Conservation (phyloP, 148 eudicot genomes). For the Persicaria maculosa region DNA sequence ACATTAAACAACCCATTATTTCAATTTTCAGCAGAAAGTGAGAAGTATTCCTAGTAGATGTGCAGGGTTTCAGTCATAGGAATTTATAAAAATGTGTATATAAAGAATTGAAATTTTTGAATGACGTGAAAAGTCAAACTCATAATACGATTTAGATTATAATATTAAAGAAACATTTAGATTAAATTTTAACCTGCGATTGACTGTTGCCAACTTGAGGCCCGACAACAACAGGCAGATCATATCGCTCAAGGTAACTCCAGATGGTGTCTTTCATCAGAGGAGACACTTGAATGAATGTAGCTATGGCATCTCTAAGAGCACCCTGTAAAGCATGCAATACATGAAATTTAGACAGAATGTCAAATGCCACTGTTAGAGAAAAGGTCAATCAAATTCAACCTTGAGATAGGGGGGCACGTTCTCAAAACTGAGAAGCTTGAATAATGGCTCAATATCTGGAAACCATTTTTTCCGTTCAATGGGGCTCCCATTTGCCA, state of each 20-base stretch:
- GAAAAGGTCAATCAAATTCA: conserved; percentile 2
- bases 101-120: not conserved
- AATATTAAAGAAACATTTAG: conserved; percentile 21
- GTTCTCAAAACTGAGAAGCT: conserved; percentile 94
- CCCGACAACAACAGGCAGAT: conserved; percentile 91
- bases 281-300: conserved; percentile 70
- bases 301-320: conserved; percentile 65
- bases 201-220: conserved; percentile 49
- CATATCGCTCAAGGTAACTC: conserved; percentile 93
- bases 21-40: not conserved
- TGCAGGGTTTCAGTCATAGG: not conserved
- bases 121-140: not conserved
- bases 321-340: conserved; percentile 55
- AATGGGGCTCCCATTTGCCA: conserved; percentile 72
- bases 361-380: not conserved
- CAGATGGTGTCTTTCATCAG: conserved; percentile 74
- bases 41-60: not conserved
- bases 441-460: conserved; percentile 92
- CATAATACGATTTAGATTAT: not conserved
- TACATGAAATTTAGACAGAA: conserved; percentile 10
- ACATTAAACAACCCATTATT: not conserved
- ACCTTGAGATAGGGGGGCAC: conserved; percentile 98
- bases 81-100: not conserved
- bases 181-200: conserved; percentile 48
- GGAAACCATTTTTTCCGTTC: conserved; percentile 89